phyloP scores from a whole-genome alignment of 306 rosid genomes.

The Vigna reflexopilosa region DNA sequence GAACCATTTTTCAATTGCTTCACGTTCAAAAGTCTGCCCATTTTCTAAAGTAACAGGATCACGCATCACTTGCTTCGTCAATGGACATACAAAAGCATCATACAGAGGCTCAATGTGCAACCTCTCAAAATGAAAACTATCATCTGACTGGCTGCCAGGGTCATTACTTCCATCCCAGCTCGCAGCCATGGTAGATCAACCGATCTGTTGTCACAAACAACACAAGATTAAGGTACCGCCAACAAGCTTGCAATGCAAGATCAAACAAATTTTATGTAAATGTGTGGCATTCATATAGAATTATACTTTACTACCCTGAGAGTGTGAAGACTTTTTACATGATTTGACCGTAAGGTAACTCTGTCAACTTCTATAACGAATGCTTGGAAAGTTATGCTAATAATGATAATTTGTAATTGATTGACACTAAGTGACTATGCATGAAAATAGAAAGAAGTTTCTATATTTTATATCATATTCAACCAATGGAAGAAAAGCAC shows the following conservation, averaged over 20 bases:
- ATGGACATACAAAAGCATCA: slow-evolving; percentile 89
- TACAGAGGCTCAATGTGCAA: slow-evolving; percentile 88
- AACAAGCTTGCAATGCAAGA: neutral
- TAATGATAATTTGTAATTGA: neutral
- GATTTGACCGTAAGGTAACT: neutral
- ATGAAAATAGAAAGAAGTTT: neutral
- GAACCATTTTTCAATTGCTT: slow-evolving; percentile 96
- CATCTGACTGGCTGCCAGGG: slow-evolving; percentile 87
- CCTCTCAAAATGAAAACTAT: slow-evolving; percentile 74
- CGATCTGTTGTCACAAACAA: slow-evolving; percentile 51
- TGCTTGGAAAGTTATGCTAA: neutral
- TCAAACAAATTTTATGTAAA: slow-evolving; percentile 7
- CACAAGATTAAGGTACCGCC: slow-evolving; percentile 16
- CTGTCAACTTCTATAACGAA: neutral
- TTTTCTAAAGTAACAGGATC: slow-evolving; percentile 94
- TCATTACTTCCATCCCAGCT: slow-evolving; percentile 91
- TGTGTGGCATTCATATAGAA: neutral
- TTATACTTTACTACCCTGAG: neutral
- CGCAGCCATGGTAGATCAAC: slow-evolving; percentile 65
- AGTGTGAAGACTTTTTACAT: neutral
- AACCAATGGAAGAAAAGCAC: slow-evolving; percentile 6
- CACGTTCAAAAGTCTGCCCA: slow-evolving; percentile 93
- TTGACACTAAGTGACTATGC: neutral
- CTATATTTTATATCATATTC: neutral
- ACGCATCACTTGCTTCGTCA: slow-evolving; percentile 90